phyloP scores from a whole-genome alignment of 2,329 filamentous ascomycete genomes.

The Diplodia corticola region DNA sequence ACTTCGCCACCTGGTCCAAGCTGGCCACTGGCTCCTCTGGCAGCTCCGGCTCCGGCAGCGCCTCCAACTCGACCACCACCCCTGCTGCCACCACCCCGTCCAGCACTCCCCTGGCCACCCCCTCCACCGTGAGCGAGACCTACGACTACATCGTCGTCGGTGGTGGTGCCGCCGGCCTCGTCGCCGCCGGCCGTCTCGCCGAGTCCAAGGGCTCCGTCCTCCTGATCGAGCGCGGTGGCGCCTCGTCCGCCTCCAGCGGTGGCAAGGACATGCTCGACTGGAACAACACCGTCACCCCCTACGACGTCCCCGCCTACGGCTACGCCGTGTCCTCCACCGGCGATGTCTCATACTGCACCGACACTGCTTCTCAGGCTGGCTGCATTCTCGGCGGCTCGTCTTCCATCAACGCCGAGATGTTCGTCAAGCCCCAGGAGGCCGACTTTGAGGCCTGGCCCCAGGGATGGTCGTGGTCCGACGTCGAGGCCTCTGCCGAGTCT shows the following conservation, averaged over 20 bases:
- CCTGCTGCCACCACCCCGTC: conserved; percentile 10
- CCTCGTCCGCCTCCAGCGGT: conserved; percentile 37
- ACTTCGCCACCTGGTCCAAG: conserved; percentile 39
- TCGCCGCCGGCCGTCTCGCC: conserved; percentile 40
- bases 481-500: conserved; percentile 26
- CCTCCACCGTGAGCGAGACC: conserved; percentile 32
- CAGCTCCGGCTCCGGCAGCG: conserved; percentile 29
- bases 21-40: conserved; percentile 30
- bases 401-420: conserved; percentile 39
- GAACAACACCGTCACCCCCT: conserved; percentile 40
- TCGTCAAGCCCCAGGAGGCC: conserved; percentile 34
- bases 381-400: conserved; percentile 44
- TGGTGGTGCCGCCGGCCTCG: conserved; percentile 41
- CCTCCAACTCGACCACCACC: conserved; percentile 28
- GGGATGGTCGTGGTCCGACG: conserved; percentile 29
- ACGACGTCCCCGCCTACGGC: conserved; percentile 40
- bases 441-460: conserved; percentile 34
- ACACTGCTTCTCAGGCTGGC: conserved; percentile 39
- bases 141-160: conserved; percentile 46
- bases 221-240: conserved; percentile 42
- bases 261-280: conserved; percentile 34
- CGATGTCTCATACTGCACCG: conserved; percentile 37
- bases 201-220: conserved; percentile 42
- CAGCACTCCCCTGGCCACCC: conserved; percentile 16
- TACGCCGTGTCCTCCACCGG: conserved; percentile 32